Percentiles rank a stretch among this genome's conserved stretches.
These are phyloP conservation scores for Astragalus membranaceus DNA, from an alignment of 306 rosid species.

Conservation along the genomic window DNA sequence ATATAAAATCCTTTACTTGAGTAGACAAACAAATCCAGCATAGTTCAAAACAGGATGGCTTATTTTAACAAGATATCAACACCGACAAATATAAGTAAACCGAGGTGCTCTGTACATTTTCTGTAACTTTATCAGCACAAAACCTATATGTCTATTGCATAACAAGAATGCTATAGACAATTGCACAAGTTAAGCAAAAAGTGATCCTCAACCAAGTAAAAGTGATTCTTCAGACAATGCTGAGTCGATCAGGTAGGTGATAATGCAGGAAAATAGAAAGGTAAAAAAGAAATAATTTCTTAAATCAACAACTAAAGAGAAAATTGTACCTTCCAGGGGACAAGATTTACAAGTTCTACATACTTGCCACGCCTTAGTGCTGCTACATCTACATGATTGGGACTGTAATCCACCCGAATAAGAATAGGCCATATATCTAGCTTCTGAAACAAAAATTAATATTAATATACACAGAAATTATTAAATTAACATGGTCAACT, in stretches of 20 bases:
- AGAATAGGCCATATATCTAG: slow-evolving; percentile 77
- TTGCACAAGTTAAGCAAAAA: not conserved
- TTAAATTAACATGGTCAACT: slow-evolving; percentile 4
- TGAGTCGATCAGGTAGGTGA: not conserved
- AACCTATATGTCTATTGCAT: no score
- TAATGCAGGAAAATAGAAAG: not conserved
- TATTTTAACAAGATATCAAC: not conserved
- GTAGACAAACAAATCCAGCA: not conserved
- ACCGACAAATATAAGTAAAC: not conserved
- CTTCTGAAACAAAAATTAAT: slow-evolving; percentile 54
- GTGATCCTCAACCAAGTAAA: not conserved
- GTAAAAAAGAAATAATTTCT: not conserved
- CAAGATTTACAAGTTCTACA: slow-evolving; percentile 89
- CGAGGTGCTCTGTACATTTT: not conserved
- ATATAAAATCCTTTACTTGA: not conserved
- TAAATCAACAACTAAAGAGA: not conserved
- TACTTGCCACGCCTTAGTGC: slow-evolving; percentile 85
- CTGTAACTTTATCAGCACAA: not conserved
- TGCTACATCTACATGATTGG: slow-evolving; percentile 72
- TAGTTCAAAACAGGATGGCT: not conserved
- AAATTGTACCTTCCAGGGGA: slow-evolving; percentile 84
- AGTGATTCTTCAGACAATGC: not conserved
- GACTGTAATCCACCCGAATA: slow-evolving; percentile 91
- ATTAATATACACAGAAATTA: slow-evolving; percentile 5
- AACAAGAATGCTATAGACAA: not conserved